Evolutionary conservation across 192 early-diverging fungal genomes (phyloP), one percentile per base, ranked within the genome.

Genomic region (Coemansia sp.): DNA sequence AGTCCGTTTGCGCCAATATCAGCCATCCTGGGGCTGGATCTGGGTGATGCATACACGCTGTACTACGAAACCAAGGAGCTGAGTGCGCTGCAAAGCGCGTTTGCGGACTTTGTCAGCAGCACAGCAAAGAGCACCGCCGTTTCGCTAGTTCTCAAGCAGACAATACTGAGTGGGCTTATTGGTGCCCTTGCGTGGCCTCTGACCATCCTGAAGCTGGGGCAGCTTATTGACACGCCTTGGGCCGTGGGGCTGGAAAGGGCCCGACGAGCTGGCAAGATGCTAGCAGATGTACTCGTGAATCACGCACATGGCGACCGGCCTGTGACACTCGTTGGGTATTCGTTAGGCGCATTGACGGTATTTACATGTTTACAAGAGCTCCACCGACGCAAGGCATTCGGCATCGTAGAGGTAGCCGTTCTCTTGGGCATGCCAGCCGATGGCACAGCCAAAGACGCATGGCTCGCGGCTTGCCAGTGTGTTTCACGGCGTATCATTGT

Each of bases 151-250:
- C 60, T 84, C 19, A 56, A 74, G 60, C 74, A 80, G 60, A 84
- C 83, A 1, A 58, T 65, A 1, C 60, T 81, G 10, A 50, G 63
- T 24, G 72, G 67, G 12, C 46, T 81, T 18, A 52, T 71, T 22
- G 72, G 72, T 19, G 78, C 78, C 4, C 50, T 81, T 46, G 61
- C 72, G 6, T 81, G 78, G 78, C 78, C 78, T 4, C 43, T 81
- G 58, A 68, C 72, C 4, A 61, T 81, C 10, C 58, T 81, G 11
- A 81, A 75, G 55, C 54, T 70, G 5, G 72, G 68, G 8, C 67
- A 85, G 59, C 72, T 87, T 43, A 83, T 90, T 18, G 88, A 90
- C 56, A 86, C 88, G 41, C 88, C 88, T 8, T 90, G 88, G 88
- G 80, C 83, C 0, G 83, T 83, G 18, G 88, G 84, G 3, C 56